Conservation (phyloP, 371 early-diverging fungal genomes). For the Gilbertella persicaria region DNA sequence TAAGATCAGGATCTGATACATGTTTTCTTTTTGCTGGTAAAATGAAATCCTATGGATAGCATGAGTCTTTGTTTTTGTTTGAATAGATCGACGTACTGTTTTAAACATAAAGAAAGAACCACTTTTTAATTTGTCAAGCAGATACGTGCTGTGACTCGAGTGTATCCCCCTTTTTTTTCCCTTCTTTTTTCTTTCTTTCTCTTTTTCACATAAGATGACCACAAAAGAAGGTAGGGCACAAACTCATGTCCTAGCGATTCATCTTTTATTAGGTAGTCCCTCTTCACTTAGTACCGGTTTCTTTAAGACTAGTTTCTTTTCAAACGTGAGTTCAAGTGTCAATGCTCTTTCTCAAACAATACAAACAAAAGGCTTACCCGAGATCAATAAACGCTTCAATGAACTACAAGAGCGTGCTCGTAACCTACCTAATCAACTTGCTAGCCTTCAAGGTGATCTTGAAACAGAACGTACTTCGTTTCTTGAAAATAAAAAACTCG, state of each 20-base stretch:
- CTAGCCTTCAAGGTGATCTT: slow-evolving; percentile 32
- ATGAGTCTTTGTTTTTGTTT: no score
- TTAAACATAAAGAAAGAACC: no score
- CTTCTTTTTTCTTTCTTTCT: background rate
- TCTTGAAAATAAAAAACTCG: slow-evolving; percentile 8
- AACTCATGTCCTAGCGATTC: no score
- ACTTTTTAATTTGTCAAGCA: no score
- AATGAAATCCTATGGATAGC: background rate
- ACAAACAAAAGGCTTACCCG: slow-evolving; percentile 28
- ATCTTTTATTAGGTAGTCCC: background rate
- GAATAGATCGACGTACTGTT: no score
- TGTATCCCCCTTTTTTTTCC: background rate
- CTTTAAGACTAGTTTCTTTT: slow-evolving; percentile 22
- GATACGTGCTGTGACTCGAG: no score
- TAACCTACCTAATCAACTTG: slow-evolving; percentile 37
- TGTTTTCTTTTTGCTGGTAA: background rate
- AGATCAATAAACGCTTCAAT: slow-evolving; percentile 32
- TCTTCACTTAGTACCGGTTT: slow-evolving; percentile 5
- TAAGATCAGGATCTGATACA: background rate
- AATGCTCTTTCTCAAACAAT: slow-evolving; percentile 24
- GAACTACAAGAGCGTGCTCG: slow-evolving; percentile 41
- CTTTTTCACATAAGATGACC: background rate
- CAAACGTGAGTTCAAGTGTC: slow-evolving; percentile 18
- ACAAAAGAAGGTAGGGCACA: no score
- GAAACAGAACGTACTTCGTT: slow-evolving; percentile 31